Percentiles rank a stretch among this genome's conserved stretches.
These are phyloP conservation scores for Xylariaceae sp. DNA, from an alignment of 2,329 filamentous ascomycete species.

Conservation along the genomic window DNA sequence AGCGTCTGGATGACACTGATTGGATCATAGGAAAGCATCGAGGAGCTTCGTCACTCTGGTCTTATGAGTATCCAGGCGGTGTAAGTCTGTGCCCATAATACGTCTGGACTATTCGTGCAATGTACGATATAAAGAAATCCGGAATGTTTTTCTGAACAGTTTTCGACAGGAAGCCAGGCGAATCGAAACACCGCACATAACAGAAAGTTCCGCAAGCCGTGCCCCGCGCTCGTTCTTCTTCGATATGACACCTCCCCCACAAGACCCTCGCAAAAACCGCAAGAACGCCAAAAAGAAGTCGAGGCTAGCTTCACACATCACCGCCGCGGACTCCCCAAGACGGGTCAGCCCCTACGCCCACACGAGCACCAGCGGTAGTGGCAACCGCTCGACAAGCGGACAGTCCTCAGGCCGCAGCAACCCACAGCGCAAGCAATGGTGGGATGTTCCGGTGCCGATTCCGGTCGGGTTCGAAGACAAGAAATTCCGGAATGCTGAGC, in stretches of 20 bases:
- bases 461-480: slow-evolving; percentile 22
- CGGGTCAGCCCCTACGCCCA: neutral
- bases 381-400: neutral
- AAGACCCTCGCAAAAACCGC: slow-evolving; percentile 5
- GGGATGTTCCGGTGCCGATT: slow-evolving; percentile 26
- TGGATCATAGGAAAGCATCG: slow-evolving; percentile 5
- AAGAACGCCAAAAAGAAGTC: slow-evolving; percentile 4
- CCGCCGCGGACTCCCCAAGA: too few relatives aligned
- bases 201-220: slow-evolving; percentile 35
- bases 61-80: slow-evolving; percentile 28
- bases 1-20: too few relatives aligned
- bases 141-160: neutral
- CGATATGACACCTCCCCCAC: slow-evolving; percentile 34
- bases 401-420: neutral
- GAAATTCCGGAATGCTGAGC: slow-evolving; percentile 12
- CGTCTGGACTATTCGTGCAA: neutral
- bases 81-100: slow-evolving; percentile 27
- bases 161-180: slow-evolving; percentile 46
- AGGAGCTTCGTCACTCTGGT: slow-evolving; percentile 11
- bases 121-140: neutral
- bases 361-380: neutral
- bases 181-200: slow-evolving; percentile 45
- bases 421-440: slow-evolving; percentile 29
- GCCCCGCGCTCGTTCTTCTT: slow-evolving; percentile 44
- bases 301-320: slow-evolving; percentile 1